Conservation (phyloP, 805 yeast species). For the Cyberlindnera suaveolens region DNA sequence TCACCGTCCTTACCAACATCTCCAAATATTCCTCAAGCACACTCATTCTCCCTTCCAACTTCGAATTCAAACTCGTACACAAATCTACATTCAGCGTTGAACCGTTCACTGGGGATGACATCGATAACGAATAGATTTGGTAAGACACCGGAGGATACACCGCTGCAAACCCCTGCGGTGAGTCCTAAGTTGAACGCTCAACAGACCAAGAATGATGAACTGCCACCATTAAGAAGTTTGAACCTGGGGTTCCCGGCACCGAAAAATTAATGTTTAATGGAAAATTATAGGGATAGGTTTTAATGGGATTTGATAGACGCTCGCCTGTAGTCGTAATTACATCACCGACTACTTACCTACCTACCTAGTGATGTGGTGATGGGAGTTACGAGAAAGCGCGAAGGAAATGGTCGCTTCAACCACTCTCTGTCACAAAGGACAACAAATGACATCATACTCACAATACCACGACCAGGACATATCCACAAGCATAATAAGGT, state of each 20-base stretch:
- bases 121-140: slow-evolving; percentile 16
- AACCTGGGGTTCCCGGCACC: slow-evolving; percentile 20
- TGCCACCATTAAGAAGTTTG: slow-evolving; percentile 24
- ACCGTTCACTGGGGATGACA: slow-evolving; percentile 18
- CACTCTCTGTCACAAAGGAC: background rate
- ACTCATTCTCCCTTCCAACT: slow-evolving; percentile 12
- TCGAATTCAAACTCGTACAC: slow-evolving; percentile 20
- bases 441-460: background rate
- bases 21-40: slow-evolving; percentile 6
- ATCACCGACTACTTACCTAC: too few relatives aligned
- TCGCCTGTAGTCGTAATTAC: too few relatives aligned
- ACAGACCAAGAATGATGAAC: slow-evolving; percentile 11
- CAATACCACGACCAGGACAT: background rate
- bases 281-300: too few relatives aligned
- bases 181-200: slow-evolving; percentile 20
- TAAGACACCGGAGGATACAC: slow-evolving; percentile 25
- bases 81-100: slow-evolving; percentile 19
- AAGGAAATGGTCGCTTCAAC: too few relatives aligned
- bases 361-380: too few relatives aligned
- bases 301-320: too few relatives aligned
- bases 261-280: too few relatives aligned
- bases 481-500: slow-evolving; percentile 11
- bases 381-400: too few relatives aligned
- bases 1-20: slow-evolving; percentile 25
- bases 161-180: slow-evolving; percentile 22